These are phyloP conservation scores for Vigna hirtella DNA, from an alignment of 306 rosid genomes.

Conservation along the genomic window DNA sequence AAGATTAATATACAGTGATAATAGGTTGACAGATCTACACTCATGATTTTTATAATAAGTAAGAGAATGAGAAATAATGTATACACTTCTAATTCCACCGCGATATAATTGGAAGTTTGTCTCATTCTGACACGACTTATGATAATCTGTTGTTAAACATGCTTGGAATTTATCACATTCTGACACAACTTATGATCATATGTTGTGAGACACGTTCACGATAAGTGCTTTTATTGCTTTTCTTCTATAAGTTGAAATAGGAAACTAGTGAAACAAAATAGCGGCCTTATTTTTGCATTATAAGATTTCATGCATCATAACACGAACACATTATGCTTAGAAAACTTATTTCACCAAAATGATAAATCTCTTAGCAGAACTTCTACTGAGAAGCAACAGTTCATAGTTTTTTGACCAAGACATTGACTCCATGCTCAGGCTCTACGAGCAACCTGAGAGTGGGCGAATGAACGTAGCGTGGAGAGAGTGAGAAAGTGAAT, in stretches of 20 bases:
- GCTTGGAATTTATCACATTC: too few relatives aligned
- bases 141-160: too few relatives aligned
- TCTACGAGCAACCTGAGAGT: slow-evolving; percentile 40
- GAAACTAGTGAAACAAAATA: background rate
- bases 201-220: too few relatives aligned
- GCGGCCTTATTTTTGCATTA: background rate
- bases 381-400: background rate
- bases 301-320: background rate
- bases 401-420: slow-evolving; percentile 49
- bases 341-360: background rate
- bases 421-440: slow-evolving; percentile 52
- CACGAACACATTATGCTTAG: too few relatives aligned
- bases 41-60: too few relatives aligned
- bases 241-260: background rate
- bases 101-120: too few relatives aligned
- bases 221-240: background rate
- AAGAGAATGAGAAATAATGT: too few relatives aligned
- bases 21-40: too few relatives aligned
- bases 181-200: too few relatives aligned
- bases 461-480: slow-evolving; percentile 48
- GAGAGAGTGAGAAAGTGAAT: slow-evolving; percentile 52
- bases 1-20: too few relatives aligned
- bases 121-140: too few relatives aligned
- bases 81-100: too few relatives aligned
- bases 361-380: background rate